A percentile compares a stretch with the other conserved stretches of the same genome.
Evolutionary conservation across 768 basidiomycete species (phyloP).

Genomic region (Hypsizygus marmoreus): DNA sequence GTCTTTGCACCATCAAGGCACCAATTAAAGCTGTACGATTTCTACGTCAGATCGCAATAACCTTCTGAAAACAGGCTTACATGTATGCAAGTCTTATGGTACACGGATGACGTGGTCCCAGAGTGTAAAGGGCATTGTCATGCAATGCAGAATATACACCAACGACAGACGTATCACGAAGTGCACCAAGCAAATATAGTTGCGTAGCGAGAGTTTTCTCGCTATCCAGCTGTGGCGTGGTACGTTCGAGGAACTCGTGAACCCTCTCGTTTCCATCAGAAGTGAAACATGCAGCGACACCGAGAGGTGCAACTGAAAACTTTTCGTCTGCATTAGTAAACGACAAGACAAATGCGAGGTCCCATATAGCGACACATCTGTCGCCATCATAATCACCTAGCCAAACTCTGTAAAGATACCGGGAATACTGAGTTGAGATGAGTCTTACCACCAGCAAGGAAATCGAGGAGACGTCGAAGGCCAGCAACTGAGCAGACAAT

Average conservation of each 20-base stretch:
- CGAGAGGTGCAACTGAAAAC: slow-evolving; percentile 50
- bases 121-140: slow-evolving; percentile 51
- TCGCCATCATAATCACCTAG: slow-evolving; percentile 79
- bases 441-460: slow-evolving; percentile 59
- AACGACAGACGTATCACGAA: slow-evolving; percentile 46
- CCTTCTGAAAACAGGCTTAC: no score
- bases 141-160: slow-evolving; percentile 61
- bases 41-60: no score
- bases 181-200: slow-evolving; percentile 48
- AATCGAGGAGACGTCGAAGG: slow-evolving; percentile 55
- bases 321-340: slow-evolving; percentile 55
- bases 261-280: slow-evolving; percentile 45
- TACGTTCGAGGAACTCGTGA: slow-evolving; percentile 37
- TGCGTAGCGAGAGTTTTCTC: slow-evolving; percentile 43
- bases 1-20: slow-evolving; percentile 65
- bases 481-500: slow-evolving; percentile 58
- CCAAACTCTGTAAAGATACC: not conserved
- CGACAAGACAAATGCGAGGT: slow-evolving; percentile 50
- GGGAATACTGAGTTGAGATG: not conserved
- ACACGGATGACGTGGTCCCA: slow-evolving; percentile 50
- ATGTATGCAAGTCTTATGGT: slow-evolving; percentile 59
- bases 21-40: slow-evolving; percentile 53
- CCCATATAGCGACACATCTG: slow-evolving; percentile 57
- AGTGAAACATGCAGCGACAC: slow-evolving; percentile 42
- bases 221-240: slow-evolving; percentile 15